These are phyloP conservation scores for Pythium diclinum DNA, from an alignment of 352 stramenopile genomes.

Conservation along the genomic window DNA sequence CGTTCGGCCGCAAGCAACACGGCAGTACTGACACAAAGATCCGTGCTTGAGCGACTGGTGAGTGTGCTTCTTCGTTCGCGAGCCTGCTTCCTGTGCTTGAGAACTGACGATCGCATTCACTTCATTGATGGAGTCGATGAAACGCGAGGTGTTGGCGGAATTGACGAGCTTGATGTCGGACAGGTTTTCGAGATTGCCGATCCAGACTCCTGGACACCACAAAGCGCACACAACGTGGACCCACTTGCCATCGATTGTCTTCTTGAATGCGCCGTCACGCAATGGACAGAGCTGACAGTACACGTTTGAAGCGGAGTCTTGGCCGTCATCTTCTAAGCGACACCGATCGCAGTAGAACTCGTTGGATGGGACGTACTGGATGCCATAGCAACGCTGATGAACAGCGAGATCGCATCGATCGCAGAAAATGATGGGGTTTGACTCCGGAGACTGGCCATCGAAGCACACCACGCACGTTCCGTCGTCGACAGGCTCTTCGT, in stretches of 20 bases:
- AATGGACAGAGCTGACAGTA: conserved; percentile 88
- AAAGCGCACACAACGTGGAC: conserved; percentile 88
- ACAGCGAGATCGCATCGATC: conserved; percentile 88
- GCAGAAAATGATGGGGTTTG: conserved; percentile 89
- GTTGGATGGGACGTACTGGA: conserved; percentile 75
- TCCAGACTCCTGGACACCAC: conserved; percentile 86
- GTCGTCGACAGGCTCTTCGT: conserved; percentile 64
- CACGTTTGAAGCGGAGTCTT: conserved; percentile 50
- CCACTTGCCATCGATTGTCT: conserved; percentile 83
- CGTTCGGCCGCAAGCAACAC: conserved; percentile 71
- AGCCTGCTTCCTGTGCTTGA: conserved; percentile 10
- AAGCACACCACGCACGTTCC: conserved; percentile 89
- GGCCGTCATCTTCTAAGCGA: conserved; percentile 44
- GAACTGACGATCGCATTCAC: conserved; percentile 37
- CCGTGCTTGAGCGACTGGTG: conserved; percentile 24
- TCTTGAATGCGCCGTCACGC: conserved; percentile 83
- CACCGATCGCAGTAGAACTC: conserved; percentile 91
- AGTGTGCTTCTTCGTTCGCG: background rate
- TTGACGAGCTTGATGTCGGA: conserved; percentile 74
- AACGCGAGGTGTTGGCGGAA: conserved; percentile 37
- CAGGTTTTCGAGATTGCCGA: conserved; percentile 75
- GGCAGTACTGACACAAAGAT: conserved; percentile 66
- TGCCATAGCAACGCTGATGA: conserved; percentile 87
- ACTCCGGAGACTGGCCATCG: conserved; percentile 82
- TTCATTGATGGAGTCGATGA: conserved; percentile 58